A percentile compares a stretch with the other conserved stretches of the same genome.
These are phyloP conservation scores for Epichloe sibirici DNA, from an alignment of 2,329 filamentous ascomycete genomes.

Conservation along the genomic window DNA sequence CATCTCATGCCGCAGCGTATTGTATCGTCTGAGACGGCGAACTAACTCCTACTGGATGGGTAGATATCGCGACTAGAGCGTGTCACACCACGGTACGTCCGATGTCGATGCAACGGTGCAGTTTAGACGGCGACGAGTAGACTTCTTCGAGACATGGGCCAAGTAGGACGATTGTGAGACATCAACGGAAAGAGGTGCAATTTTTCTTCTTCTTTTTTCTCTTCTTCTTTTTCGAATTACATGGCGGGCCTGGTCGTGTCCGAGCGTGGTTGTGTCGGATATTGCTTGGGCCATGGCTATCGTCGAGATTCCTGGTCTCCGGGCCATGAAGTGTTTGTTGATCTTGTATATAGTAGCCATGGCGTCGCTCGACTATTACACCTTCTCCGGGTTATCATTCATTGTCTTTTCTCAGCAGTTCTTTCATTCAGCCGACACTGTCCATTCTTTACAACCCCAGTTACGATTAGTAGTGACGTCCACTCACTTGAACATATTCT, in stretches of 20 bases:
- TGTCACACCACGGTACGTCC: neutral
- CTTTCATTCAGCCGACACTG: neutral
- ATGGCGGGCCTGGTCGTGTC: neutral
- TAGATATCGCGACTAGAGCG: neutral
- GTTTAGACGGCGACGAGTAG: neutral
- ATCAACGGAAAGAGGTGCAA: neutral
- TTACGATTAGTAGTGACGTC: neutral
- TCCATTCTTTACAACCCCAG: neutral
- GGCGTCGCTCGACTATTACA: neutral
- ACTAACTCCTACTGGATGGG: no score
- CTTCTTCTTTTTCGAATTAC: neutral
- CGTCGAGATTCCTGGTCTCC: neutral
- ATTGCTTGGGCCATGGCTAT: neutral
- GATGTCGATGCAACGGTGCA: neutral
- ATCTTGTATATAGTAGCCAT: no score
- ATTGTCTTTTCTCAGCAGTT: neutral
- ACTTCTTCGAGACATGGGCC: neutral
- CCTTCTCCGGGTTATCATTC: neutral
- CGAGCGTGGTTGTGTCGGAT: neutral
- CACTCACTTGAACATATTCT: neutral
- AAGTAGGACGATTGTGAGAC: neutral
- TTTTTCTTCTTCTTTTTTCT: no score
- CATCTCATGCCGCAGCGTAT: no score
- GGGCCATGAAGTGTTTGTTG: neutral
- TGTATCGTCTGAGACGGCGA: no score